Conservation (phyloP, 129 eudicot species). For the Rutidosis leptorrhynchoides region DNA sequence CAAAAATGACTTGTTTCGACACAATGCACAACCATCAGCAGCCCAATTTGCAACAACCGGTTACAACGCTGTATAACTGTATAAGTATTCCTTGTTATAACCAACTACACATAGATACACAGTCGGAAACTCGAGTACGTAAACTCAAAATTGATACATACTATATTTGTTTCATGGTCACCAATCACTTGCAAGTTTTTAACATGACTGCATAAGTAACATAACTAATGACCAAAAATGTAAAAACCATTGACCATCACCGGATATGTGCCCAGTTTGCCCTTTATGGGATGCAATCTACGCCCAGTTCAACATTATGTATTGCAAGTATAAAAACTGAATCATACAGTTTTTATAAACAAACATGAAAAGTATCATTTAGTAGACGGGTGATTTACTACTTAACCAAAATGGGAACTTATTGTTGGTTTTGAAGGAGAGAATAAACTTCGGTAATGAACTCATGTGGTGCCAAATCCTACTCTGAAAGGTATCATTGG, state of each 20-base stretch:
- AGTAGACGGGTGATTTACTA: not conserved
- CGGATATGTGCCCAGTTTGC: constrained; percentile 5
- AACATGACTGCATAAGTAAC: constrained; percentile 17
- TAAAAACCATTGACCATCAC: constrained; percentile 17
- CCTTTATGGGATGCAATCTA: not conserved
- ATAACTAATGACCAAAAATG: constrained; percentile 26
- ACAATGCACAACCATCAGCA: too few species aligned
- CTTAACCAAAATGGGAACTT: constrained; percentile 17
- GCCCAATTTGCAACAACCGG: too few species aligned
- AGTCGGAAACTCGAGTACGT: too few species aligned
- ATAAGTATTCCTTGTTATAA: too few species aligned
- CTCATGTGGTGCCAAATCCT: constrained; percentile 12
- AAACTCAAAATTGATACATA: constrained; percentile 25
- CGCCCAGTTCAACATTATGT: constrained; percentile 6
- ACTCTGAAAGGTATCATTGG: constrained; percentile 9
- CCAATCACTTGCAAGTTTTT: constrained; percentile 15
- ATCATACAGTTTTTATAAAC: too few species aligned
- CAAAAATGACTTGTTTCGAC: too few species aligned
- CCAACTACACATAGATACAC: too few species aligned
- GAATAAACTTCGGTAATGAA: constrained; percentile 11
- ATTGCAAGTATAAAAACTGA: not conserved
- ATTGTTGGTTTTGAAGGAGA: not conserved
- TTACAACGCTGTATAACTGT: too few species aligned
- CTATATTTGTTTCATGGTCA: not conserved
- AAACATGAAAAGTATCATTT: constrained; percentile 8